These are phyloP conservation scores for Jaapia argillacea DNA, from an alignment of 768 basidiomycete species.

Conservation along the genomic window DNA sequence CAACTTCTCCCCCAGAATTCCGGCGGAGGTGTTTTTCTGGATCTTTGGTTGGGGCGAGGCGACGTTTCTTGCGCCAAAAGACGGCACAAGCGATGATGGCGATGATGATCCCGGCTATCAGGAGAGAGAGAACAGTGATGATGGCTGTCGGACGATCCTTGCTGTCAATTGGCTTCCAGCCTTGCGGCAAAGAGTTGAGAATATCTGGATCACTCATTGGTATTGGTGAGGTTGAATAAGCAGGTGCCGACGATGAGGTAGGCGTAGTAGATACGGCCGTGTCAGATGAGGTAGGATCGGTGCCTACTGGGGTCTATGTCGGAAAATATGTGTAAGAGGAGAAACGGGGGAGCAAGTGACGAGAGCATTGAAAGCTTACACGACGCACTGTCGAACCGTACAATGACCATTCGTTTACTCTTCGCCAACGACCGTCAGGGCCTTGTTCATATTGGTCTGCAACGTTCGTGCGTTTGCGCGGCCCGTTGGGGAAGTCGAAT, in stretches of 20 bases:
- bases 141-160: conserved; percentile 9
- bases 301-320: too few relatives aligned
- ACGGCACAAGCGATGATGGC: conserved; percentile 52
- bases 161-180: conserved; percentile 8
- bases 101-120: conserved; percentile 52
- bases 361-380: background rate
- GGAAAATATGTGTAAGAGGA: too few relatives aligned
- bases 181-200: conserved; percentile 13
- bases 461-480: conserved; percentile 22
- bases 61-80: conserved; percentile 43
- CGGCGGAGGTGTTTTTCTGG: conserved; percentile 37
- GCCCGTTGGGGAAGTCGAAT: too few relatives aligned
- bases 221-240: conserved; percentile 1
- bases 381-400: conserved; percentile 60
- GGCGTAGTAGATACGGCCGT: too few relatives aligned
- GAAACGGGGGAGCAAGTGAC: too few relatives aligned
- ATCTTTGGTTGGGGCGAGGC: conserved; percentile 28
- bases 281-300: too few relatives aligned
- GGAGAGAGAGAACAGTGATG: conserved; percentile 46
- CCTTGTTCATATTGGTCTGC: conserved; percentile 45
- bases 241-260: too few relatives aligned
- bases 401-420: conserved; percentile 42
- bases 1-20: conserved; percentile 21
- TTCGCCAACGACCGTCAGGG: conserved; percentile 50
- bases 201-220: too few relatives aligned